Conservation (phyloP, 1,139 yeast genomes). For the Arxiozyma bovina region DNA sequence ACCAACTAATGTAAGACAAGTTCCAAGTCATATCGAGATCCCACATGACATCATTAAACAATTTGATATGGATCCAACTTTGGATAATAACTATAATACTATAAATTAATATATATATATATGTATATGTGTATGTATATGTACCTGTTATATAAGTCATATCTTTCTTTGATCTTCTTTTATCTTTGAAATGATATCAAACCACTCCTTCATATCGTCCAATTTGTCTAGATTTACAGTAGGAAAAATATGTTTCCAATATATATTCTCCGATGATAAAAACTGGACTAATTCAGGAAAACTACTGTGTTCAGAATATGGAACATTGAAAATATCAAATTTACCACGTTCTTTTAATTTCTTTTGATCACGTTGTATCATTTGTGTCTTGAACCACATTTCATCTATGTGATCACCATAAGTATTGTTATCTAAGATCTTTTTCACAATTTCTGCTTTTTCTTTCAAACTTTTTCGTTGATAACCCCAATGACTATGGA, state of each 20-base stretch:
- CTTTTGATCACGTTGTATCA: background rate
- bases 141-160: background rate
- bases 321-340: constrained; percentile 52
- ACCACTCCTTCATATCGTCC: constrained; percentile 40
- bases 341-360: constrained; percentile 24
- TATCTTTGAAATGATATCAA: constrained; percentile 37
- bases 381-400: constrained; percentile 26
- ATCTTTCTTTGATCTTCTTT: constrained; percentile 2
- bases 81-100: constrained; percentile 13
- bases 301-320: constrained; percentile 92
- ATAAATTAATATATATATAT: background rate
- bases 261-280: constrained; percentile 36
- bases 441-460: constrained; percentile 12
- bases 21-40: constrained; percentile 22
- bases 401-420: constrained; percentile 10
- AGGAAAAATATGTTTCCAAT: constrained; percentile 53
- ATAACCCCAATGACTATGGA: constrained; percentile 24
- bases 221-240: constrained; percentile 58
- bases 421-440: constrained; percentile 9
- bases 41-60: constrained; percentile 20
- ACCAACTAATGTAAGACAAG: constrained; percentile 24
- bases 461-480: constrained; percentile 7
- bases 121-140: background rate
- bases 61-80: constrained; percentile 15
- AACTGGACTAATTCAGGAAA: constrained; percentile 68